phyloP scores from a whole-genome alignment of 176 grass and related monocot genomes.

The Triticum urartu region DNA sequence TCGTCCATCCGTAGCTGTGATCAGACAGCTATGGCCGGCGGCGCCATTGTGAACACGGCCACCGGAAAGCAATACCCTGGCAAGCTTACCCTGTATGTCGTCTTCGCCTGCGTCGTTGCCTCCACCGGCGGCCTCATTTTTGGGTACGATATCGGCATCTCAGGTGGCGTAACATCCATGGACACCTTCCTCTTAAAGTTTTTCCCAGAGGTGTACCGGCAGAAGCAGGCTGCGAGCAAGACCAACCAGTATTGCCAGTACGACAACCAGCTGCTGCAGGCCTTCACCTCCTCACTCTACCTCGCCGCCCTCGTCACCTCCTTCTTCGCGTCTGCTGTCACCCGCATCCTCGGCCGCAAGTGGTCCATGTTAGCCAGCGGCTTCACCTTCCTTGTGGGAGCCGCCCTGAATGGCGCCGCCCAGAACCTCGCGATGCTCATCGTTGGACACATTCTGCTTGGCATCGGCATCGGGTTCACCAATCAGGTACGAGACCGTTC shows the following conservation, averaged over 20 bases:
- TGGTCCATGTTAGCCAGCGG: conserved; percentile 40
- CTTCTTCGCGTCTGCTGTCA: not conserved
- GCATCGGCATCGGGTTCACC: conserved; percentile 27
- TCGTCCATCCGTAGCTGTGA: too few species aligned
- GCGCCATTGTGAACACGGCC: conserved; percentile 45
- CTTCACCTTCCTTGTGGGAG: conserved; percentile 44
- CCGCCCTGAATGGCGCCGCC: conserved; percentile 23
- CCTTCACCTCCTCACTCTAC: conserved; percentile 51
- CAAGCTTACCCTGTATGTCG: conserved; percentile 69
- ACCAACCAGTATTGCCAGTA: conserved; percentile 15
- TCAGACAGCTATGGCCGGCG: conserved; percentile 50
- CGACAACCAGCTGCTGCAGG: conserved; percentile 41
- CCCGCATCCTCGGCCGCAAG: conserved; percentile 8
- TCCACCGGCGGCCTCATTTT: conserved; percentile 84
- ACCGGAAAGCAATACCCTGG: conserved; percentile 60
- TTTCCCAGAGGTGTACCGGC: conserved; percentile 31
- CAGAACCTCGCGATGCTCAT: conserved; percentile 35
- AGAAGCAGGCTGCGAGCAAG: not conserved
- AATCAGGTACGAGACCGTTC: not conserved
- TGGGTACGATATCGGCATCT: conserved; percentile 85
- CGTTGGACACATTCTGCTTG: conserved; percentile 25
- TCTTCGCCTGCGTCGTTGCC: conserved; percentile 70
- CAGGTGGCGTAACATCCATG: conserved; percentile 45
- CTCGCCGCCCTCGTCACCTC: conserved; percentile 29
- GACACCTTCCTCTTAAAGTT: conserved; percentile 30